Evolutionary conservation across 2,329 filamentous ascomycete genomes (phyloP), one percentile per base, ranked within the genome.

Genomic region (Trichophyton rubrum): DNA sequence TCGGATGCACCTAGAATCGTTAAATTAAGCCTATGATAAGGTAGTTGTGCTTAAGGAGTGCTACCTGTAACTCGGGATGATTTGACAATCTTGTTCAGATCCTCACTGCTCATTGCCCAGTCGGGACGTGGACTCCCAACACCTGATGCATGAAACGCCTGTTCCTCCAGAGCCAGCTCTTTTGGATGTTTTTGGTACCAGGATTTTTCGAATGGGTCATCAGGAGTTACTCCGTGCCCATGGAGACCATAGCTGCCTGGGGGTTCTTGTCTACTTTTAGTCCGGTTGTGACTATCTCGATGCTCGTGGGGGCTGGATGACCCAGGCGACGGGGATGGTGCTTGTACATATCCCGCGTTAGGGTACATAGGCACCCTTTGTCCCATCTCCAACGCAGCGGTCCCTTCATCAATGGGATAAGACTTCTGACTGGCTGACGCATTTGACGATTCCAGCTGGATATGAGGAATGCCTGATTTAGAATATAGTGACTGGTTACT

Each of bases 181-280:
- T 96, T 89, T 0, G 92, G 92, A 69, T 96, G 90, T 75, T 93
- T 96, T 68, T 90, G 84, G 70, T 93, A 95, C 82, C 95, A 96
- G 27, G 88, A 88, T 75, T 88, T 89, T 68, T 96, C 90, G 45
- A 97, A 88, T 70, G 87, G 89, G 74, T 95, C 89, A 61, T 84
- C 83, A 2, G 86, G 80, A 17, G 82, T 80, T 27, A 88, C 79
- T 59, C 90, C 90, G 69, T 96, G 92, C 51, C 91, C 90, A 68
- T 95, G 91, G 60, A 96, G 82, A 63, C 92, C 91, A 69, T 97
- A 97, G 76, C 90, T 96, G 61, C 90, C 92, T 2, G 90, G 88
- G 0, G 91, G 91, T 63, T 85, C 87, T 60, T 85, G 82, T 56
- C 82, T 83, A 72, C 89, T 95, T 62, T 82, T 84, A 74, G 83